Percentiles rank a stretch among this genome's conserved stretches.
These are phyloP conservation scores for Diplogelasinospora grovesii DNA, from an alignment of 495 filamentous ascomycete species.

Conservation along the genomic window DNA sequence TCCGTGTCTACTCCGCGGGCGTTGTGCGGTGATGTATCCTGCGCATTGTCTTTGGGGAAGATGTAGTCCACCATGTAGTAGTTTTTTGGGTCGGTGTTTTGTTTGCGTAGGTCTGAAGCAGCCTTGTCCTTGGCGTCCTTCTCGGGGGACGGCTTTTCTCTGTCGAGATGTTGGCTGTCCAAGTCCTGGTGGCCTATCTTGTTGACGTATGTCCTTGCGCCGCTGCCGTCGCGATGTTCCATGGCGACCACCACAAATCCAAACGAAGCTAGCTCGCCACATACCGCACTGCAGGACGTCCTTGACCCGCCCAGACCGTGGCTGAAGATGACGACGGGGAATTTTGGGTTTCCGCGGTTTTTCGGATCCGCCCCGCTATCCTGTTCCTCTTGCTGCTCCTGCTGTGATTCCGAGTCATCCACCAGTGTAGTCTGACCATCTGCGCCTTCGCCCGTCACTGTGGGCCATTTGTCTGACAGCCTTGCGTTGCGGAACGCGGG, in stretches of 20 bases:
- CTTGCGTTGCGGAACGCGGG: conserved; percentile 49
- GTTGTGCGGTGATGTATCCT: conserved; percentile 32
- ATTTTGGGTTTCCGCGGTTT: conserved; percentile 26
- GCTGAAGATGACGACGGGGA: conserved; percentile 62
- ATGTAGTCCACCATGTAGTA: conserved; percentile 40
- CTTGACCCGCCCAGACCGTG: conserved; percentile 61
- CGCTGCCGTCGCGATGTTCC: conserved; percentile 64
- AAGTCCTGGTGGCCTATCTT: conserved; percentile 19
- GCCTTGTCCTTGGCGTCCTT: background rate
- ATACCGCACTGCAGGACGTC: conserved; percentile 56
- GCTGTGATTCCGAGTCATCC: background rate
- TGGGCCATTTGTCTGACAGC: conserved; percentile 23
- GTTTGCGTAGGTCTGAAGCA: too few species aligned
- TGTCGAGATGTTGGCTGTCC: conserved; percentile 15
- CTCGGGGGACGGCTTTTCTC: conserved; percentile 3
- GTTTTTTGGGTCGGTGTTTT: conserved; percentile 5
- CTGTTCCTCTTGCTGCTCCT: background rate
- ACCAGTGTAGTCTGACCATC: conserved; percentile 2
- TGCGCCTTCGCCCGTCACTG: conserved; percentile 4
- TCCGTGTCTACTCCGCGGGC: conserved; percentile 27
- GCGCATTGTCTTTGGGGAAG: conserved; percentile 35
- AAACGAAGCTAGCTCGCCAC: conserved; percentile 56
- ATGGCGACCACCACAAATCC: conserved; percentile 62
- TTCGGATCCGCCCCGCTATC: too few species aligned
- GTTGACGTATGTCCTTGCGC: conserved; percentile 53